phyloP scores from a whole-genome alignment of 345 rosid genomes.

The Eucalyptus viminalis region DNA sequence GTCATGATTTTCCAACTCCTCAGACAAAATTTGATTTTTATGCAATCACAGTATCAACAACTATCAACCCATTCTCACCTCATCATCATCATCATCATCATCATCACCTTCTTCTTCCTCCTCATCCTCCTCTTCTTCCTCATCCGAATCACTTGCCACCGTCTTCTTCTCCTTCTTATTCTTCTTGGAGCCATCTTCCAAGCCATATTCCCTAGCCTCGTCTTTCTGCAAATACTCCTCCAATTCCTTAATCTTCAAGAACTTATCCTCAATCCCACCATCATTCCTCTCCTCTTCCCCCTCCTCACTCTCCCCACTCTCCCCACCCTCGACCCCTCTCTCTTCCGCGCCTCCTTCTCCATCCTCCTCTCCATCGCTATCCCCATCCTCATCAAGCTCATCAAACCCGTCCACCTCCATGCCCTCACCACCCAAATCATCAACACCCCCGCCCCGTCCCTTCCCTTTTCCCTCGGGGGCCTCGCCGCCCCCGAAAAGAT shows the following conservation, averaged over 20 bases:
- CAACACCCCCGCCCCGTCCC: neutral
- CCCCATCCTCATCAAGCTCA: conserved; percentile 12
- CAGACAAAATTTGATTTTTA: neutral
- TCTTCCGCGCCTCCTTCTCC: conserved; percentile 1
- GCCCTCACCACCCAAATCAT: conserved; percentile 22
- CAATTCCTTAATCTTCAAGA: conserved; percentile 73
- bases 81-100: neutral
- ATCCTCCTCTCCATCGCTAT: neutral
- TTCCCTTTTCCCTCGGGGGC: neutral
- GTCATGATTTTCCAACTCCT: neutral
- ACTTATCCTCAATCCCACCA: conserved; percentile 65
- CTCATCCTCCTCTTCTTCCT: conserved; percentile 13
- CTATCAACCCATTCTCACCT: neutral
- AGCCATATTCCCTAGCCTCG: conserved; percentile 73
- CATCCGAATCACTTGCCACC: conserved; percentile 5
- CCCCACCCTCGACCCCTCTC: conserved; percentile 1
- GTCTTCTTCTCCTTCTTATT: conserved; percentile 5
- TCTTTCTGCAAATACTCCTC: conserved; percentile 60
- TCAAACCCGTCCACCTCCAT: conserved; percentile 13
- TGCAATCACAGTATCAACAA: neutral
- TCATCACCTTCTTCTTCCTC: conserved; percentile 9
- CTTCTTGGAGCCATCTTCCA: conserved; percentile 21
- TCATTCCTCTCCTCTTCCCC: neutral
- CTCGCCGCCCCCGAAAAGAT: conserved; percentile 5
- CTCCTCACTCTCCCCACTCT: neutral